Base-by-base conservation (phyloP, 306 rosid genomes). In the Abrus pulchellus region DNA sequence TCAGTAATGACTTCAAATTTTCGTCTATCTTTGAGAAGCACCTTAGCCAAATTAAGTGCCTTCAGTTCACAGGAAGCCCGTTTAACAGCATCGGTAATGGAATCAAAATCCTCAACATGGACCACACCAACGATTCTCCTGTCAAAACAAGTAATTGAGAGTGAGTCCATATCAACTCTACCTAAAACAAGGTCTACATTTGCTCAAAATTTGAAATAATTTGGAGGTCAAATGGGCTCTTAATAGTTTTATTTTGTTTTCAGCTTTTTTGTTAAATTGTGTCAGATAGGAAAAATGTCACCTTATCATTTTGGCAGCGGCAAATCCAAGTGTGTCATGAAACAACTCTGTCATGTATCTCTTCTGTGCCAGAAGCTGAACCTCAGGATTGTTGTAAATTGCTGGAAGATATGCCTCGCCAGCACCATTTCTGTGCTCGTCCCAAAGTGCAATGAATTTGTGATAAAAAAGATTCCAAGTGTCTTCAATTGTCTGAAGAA, bases 231-330 rank as follows among this genome's bases (percentile, higher is more conserved):
- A 7, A 7, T 57, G 64, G 64, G 38, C 38, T 29, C 40, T 57
- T 28, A 12, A 57, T 27, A 6, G 63, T 57, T 57, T 29, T 29
- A 9, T 57, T 57, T 57, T 57, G n/a, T 9, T 56, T 56, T 10
- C 64, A 8, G 6, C 29, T 9, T 57, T 57, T 9, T 57, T 57
- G 7, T 7, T 44, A 1, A 60, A 50, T 30, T 30, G 5, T 54
- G 8, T 53, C 2, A 72, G 36, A 36, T 38, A 28, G 11, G 64
- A 57, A 36, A 64, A 47, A 59, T 14, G 81, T 80, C 79, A 91
- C 97, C 97, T 91, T 77, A 95, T 95, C 93, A 95, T 93, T 82
- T 95, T 95, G 7, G 96, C 98, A 60, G 97, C 90, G 64, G 97
- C 97, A 82, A 93, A 93, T 60, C 98, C 98, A 72, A 95, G 93